Conservation (phyloP, 352 stramenopile species). For the Phytopythium delawarense region DNA sequence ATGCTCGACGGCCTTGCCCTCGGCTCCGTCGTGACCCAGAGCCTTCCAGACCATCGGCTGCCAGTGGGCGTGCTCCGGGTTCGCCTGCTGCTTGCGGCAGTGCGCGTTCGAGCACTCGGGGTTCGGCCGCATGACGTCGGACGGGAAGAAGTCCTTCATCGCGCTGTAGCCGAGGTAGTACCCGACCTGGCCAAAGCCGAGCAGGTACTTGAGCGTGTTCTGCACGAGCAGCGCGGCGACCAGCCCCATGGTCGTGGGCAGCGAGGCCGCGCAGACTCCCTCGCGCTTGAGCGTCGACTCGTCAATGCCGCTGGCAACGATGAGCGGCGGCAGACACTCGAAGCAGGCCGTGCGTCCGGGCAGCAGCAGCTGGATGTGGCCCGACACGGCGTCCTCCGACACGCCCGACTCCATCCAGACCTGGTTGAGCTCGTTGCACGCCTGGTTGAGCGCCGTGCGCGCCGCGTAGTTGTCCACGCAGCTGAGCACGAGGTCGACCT, state of each 20-base stretch:
- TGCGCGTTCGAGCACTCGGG: conserved; percentile 77
- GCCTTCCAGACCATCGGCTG: conserved; percentile 70
- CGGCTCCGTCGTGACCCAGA: conserved; percentile 46
- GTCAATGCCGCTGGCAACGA: conserved; percentile 82
- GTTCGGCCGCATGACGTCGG: conserved; percentile 77
- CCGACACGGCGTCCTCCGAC: conserved; percentile 87
- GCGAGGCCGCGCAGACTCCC: conserved; percentile 82
- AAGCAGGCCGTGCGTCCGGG: conserved; percentile 87
- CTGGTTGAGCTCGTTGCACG: conserved; percentile 84
- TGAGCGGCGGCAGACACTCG: conserved; percentile 83
- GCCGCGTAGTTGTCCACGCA: conserved; percentile 91
- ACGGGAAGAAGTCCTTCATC: conserved; percentile 87
- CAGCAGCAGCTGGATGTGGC: conserved; percentile 87
- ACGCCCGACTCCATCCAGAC: conserved; percentile 90
- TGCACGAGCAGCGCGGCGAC: conserved; percentile 85
- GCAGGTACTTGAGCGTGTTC: conserved; percentile 85
- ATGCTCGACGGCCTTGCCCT: conserved; percentile 49
- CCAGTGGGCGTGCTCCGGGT: conserved; percentile 41
- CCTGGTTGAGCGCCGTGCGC: conserved; percentile 83
- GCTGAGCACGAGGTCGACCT: conserved; percentile 81
- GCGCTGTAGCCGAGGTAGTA: conserved; percentile 88
- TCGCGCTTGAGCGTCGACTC: conserved; percentile 87
- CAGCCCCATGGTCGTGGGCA: conserved; percentile 89
- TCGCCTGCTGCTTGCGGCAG: conserved; percentile 69
- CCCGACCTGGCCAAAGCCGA: conserved; percentile 82